Conservation (phyloP, 2,329 filamentous ascomycete species). For the Sporothrix euskadiensis region DNA sequence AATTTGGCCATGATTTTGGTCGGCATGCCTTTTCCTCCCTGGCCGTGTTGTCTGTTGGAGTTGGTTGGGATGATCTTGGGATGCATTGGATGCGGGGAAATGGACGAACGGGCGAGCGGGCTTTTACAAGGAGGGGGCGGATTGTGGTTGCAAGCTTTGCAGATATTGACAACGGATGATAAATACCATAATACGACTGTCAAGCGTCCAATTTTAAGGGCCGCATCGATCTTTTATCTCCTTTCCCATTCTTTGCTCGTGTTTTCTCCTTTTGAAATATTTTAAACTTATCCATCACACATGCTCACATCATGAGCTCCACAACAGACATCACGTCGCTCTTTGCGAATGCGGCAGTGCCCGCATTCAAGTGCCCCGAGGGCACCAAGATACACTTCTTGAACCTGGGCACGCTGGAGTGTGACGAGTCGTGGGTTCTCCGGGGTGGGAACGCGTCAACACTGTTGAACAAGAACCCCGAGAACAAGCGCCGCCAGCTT, state of each 20-base stretch:
- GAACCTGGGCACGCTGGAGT: constrained; percentile 24
- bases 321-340: constrained; percentile 19
- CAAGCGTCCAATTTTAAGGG: background rate
- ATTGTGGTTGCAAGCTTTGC: background rate
- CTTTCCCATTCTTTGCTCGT: background rate
- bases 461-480: constrained; percentile 20
- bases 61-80: background rate
- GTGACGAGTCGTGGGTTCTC: constrained; percentile 26
- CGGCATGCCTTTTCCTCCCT: background rate
- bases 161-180: background rate
- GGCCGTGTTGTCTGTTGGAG: background rate
- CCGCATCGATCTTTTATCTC: background rate
- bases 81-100: constrained; percentile 7
- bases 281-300: no score
- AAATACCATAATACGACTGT: constrained; percentile 11
- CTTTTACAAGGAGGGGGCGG: background rate
- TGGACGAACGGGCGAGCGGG: constrained; percentile 1
- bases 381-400: constrained; percentile 27
- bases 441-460: constrained; percentile 19
- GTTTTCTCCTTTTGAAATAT: background rate
- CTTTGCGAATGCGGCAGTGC: constrained; percentile 24
- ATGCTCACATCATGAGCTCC: background rate
- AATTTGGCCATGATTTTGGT: constrained; percentile 33
- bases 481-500: constrained; percentile 26
- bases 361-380: constrained; percentile 26